Evolutionary conservation across 1,284 basidiomycete species (phyloP), one percentile per base, ranked within the genome.

Genomic region (Ustilago shanxiensis): DNA sequence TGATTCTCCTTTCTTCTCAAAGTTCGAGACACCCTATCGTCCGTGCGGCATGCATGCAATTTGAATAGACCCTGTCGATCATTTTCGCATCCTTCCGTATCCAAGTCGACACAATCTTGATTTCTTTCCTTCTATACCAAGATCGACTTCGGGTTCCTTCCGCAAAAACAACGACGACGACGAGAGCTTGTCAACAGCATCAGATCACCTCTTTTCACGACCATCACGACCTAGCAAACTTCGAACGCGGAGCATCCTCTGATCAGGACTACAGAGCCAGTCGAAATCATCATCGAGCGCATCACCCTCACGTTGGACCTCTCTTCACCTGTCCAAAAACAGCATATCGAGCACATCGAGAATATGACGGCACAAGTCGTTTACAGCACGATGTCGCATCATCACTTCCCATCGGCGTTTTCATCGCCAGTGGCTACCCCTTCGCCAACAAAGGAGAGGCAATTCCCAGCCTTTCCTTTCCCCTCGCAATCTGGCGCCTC

Each of bases 321-420:
- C 13, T 35, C 51, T 20, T 8, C 10, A 35, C 20, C 31, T 33
- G 31, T 20, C 26, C 0, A 8, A 14, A 7, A 41, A 26, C 29
- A 44, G 16, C 11, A 14, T 37, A n/a, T 20, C 11, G 20, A 14
- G 6, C 22, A 28, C 22, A 54, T 14, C 14, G 3, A 53, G 29
- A 66, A 4, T 44, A 77, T 77, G 74, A 70, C 74, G 50, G 74
- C 74, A 9, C 74, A 72, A 35, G 74, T 77, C 6, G 54, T 69
- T 37, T 49, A 44, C 59, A 66, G 49, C 56, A 68, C 66, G 29
- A 66, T 69, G 66, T 41, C 74, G 24, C 69, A 72, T 14, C 69
- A 77, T 54, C 57, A 50, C 22, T 77, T 77, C 26, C 66, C 74
- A 20, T 60, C 74, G 18, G 57, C 66, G 20, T 72, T 72, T 24